Base-by-base conservation (phyloP, 2,329 filamentous ascomycete genomes). In the Paraconiothyrium sp. region DNA sequence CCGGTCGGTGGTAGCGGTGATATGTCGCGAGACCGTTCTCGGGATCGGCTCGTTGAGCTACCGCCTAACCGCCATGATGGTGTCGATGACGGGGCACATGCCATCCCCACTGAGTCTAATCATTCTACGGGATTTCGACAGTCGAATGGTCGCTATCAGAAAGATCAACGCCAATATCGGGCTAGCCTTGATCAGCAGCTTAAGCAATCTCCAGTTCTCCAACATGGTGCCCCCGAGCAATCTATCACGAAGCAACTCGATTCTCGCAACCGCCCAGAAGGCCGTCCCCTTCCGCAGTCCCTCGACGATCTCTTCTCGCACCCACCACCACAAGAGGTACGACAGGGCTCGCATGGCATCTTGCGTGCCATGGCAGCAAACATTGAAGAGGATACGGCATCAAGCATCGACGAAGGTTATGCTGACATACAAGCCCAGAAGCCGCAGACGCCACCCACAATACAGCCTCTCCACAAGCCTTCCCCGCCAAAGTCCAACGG, bases 371-470 rank as follows among this genome's bases (percentile, higher is more conserved):
- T 41, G 39, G 39, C 39, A 16, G 39, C 16, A 7, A 20, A n/a
- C 39, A 20, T 41, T 7, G 39, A 41, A 41, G 39, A 41, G 35
- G 35, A 54, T 2, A 41, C 22, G 20, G 11, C 10, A 16, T 43
- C 50, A 8, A 16, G 27, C 34, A 54, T 54, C 50, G 50, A 54
- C 14, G 20, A 30, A 7, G 37, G 37, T 24, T 54, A 43, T 35
- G 22, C 50, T n/a, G 4, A 5, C 35, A 30, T 30, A 3, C 50
- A 54, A 14, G 35, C 22, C 14, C 49, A 37, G n/a, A 39, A 52
- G 20, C n/a, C 34, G 3, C 50, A 8, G 7, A 54, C 22, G 2
- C 13, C 50, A 16, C 34, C 49, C 34, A 27, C 34, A 4, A 9
- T 16, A 14, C 48, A 35, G 27, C 48, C 24, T 34, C 22, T 24